A percentile compares a stretch with the other conserved stretches of the same genome.
phyloP scores from a whole-genome alignment of 345 rosid species.

The Rhodamnia rubescens region DNA sequence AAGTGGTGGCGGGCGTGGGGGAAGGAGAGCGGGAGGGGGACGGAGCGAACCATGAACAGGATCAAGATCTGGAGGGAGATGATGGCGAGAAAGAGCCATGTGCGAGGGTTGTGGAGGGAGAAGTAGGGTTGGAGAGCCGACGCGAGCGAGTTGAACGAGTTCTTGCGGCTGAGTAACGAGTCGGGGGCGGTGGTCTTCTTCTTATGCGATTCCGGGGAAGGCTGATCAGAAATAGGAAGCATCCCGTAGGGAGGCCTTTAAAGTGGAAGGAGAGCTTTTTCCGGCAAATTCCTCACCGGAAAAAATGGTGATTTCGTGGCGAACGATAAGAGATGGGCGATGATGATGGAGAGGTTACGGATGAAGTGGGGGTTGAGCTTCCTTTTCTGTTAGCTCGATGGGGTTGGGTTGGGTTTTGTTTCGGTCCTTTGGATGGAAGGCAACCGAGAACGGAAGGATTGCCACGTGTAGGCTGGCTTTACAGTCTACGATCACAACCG shows the following conservation, averaged over 20 bases:
- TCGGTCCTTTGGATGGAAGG: neutral
- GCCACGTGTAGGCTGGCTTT: neutral
- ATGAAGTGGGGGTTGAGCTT: neutral
- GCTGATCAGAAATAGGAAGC: slow-evolving; percentile 14
- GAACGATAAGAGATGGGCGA: neutral
- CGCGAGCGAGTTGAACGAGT: slow-evolving; percentile 26
- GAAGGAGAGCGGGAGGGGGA: slow-evolving; percentile 23
- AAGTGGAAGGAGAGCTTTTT: neutral
- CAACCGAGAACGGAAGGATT: neutral
- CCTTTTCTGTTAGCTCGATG: neutral
- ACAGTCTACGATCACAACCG: neutral
- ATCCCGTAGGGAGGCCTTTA: neutral
- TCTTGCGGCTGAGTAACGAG: slow-evolving; percentile 24
- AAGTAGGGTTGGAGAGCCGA: slow-evolving; percentile 19
- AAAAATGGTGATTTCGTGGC: neutral
- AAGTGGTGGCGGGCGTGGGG: slow-evolving; percentile 9
- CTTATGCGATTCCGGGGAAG: slow-evolving; percentile 2
- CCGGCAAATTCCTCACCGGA: neutral
- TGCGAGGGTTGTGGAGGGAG: slow-evolving; percentile 29
- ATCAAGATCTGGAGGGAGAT: slow-evolving; percentile 53
- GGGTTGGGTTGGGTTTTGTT: neutral
- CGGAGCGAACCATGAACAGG: slow-evolving; percentile 39
- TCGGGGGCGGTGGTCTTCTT: slow-evolving; percentile 14
- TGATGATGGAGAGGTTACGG: neutral
- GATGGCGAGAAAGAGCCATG: slow-evolving; percentile 50